Percentiles rank a stretch among this genome's conserved stretches.
Conservation (phyloP, 2,329 filamentous ascomycete genomes). For the Hypoxylon rubiginosum region DNA sequence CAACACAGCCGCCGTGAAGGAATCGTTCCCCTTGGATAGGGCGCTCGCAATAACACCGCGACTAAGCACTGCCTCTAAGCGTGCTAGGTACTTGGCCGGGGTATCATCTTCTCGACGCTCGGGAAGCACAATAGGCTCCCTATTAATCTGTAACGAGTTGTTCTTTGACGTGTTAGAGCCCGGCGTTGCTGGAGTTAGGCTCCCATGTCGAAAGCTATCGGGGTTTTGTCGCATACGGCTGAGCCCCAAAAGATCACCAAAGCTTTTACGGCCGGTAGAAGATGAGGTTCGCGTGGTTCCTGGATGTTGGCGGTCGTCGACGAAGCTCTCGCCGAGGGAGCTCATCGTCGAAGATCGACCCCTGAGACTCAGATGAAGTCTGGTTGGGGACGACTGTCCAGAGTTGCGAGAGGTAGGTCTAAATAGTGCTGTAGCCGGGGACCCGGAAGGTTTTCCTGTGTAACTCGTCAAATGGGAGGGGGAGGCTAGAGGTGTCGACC, state of each 20-base stretch:
- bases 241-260: slow-evolving; percentile 88
- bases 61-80: slow-evolving; percentile 83
- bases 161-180: slow-evolving; percentile 80
- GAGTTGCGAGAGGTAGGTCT: slow-evolving; percentile 63
- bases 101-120: slow-evolving; percentile 89
- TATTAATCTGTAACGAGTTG: slow-evolving; percentile 83
- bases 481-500: slow-evolving; percentile 54
- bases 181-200: slow-evolving; percentile 77
- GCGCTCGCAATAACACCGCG: slow-evolving; percentile 87
- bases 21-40: slow-evolving; percentile 86
- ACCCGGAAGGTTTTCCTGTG: slow-evolving; percentile 54
- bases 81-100: slow-evolving; percentile 87
- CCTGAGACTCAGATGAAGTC: slow-evolving; percentile 71
- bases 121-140: slow-evolving; percentile 79
- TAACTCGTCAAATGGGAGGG: slow-evolving; percentile 50
- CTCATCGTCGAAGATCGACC: slow-evolving; percentile 91
- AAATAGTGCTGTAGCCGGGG: slow-evolving; percentile 65
- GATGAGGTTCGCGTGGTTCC: slow-evolving; percentile 82
- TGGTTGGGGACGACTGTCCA: slow-evolving; percentile 77
- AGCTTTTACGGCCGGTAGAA: slow-evolving; percentile 92
- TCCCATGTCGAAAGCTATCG: slow-evolving; percentile 78
- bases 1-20: slow-evolving; percentile 85
- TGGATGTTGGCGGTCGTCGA: slow-evolving; percentile 77
- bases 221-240: slow-evolving; percentile 85
- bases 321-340: slow-evolving; percentile 80